Conservation (phyloP, 2,329 filamentous ascomycete species). For the Mariannaea sp. region DNA sequence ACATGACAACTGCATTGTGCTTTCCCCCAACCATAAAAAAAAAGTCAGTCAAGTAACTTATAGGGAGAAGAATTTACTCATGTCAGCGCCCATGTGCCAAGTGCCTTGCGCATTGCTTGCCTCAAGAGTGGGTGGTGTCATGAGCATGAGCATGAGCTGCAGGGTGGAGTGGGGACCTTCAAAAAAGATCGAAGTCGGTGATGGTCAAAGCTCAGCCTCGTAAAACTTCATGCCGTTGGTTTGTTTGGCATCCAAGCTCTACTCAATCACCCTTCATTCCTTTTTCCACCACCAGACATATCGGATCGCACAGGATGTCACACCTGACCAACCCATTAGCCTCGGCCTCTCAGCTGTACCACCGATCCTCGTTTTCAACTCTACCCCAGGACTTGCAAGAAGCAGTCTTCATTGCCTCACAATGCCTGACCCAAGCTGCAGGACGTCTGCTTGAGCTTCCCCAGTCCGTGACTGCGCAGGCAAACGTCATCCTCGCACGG, state of each 20-base stretch:
- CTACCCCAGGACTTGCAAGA: constrained; percentile 73
- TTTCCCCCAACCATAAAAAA: too few species aligned
- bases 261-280: neutral
- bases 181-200: neutral
- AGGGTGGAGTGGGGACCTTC: constrained; percentile 2
- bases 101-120: too few species aligned
- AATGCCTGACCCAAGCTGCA: constrained; percentile 76
- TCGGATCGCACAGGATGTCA: constrained; percentile 59
- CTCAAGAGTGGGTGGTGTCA: neutral
- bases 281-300: neutral
- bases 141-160: constrained; percentile 1
- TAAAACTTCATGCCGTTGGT: constrained; percentile 24
- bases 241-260: constrained; percentile 13
- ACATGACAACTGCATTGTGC: too few species aligned
- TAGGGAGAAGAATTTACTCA: too few species aligned
- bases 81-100: too few species aligned
- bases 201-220: constrained; percentile 25
- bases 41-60: too few species aligned
- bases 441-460: constrained; percentile 82
- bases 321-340: constrained; percentile 74
- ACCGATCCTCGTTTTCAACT: constrained; percentile 58
- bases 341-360: constrained; percentile 70
- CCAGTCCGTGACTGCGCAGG: constrained; percentile 83
- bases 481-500: constrained; percentile 79
- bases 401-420: constrained; percentile 71